phyloP scores from a whole-genome alignment of 176 grass and related monocot species.

The Ensete glaucum region DNA sequence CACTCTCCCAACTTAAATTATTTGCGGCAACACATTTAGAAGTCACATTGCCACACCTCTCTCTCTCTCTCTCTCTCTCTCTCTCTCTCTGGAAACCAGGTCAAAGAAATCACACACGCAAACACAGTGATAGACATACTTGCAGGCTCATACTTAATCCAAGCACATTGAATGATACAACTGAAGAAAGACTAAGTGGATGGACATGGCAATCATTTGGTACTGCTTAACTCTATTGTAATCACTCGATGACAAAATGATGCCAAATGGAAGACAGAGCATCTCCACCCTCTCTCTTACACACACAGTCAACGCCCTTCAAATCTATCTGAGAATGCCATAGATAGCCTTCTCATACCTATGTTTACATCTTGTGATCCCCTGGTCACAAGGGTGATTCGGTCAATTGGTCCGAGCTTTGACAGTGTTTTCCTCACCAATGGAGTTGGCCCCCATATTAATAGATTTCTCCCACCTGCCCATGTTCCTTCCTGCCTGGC shows the following conservation, averaged over 20 bases:
- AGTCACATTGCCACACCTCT: not conserved
- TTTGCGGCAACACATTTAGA: not conserved
- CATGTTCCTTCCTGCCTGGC: not conserved
- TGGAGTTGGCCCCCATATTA: not conserved
- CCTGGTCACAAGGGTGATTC: not conserved
- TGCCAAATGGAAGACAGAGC: not conserved
- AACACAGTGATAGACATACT: not conserved
- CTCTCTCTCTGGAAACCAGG: not conserved
- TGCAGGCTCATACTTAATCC: not conserved
- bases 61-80: not conserved
- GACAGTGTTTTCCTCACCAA: not conserved
- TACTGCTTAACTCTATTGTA: not conserved
- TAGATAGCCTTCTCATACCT: not conserved
- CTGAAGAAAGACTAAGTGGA: not conserved
- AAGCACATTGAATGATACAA: not conserved
- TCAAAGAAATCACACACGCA: not conserved
- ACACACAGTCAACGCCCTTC: not conserved
- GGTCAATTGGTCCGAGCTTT: not conserved
- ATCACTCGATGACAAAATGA: not conserved
- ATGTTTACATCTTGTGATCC: not conserved
- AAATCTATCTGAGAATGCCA: not conserved
- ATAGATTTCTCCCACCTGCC: not conserved
- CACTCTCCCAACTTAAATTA: not conserved
- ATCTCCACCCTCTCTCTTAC: not conserved
- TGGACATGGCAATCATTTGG: not conserved